Evolutionary conservation across 2,329 filamentous ascomycete species (phyloP), one percentile per base, ranked within the genome.

Genomic region (Sporothrix schenckii): DNA sequence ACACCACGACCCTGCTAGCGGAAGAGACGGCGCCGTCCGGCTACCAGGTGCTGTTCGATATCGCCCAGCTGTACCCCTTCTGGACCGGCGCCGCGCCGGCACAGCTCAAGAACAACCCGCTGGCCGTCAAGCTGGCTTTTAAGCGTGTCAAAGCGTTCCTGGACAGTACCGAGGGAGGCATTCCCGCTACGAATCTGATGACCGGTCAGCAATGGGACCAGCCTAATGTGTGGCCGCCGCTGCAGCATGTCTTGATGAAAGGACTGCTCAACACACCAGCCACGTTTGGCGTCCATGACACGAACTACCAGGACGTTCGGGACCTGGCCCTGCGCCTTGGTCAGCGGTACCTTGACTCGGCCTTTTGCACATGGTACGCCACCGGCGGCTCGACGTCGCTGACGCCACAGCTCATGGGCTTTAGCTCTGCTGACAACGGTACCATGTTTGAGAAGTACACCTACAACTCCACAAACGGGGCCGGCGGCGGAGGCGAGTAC

Each of bases 371-470:
- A 0, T 91, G 89, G 89, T 87, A 85, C 71, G 86, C 87, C 6
- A 91, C 89, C 0, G 89, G 89, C 27, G 89, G 89, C 3, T 83
- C 84, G 2, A 90, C 88, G 0, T 80, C 81, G 13, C 78, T 81
- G 72, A 83, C 81, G 54, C 85, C 84, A 41, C 84, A 82, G 76
- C 80, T 89, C 69, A 77, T 78, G 19, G 85, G 85, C 0, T 77
- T 86, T 0, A 75, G 78, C 0, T 75, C 80, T 1, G 74, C 80
- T 7, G 79, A 82, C 24, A 78, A 79, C 9, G 89, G 89, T 27
- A 87, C 86, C 76, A 91, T 91, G 82, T 91, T 91, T 76, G 89
- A 91, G 77, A 91, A 91, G 81, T 91, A 91, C 76, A 82, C 81
- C 14, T 87, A 89, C 74, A 85, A 85, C 70, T 79, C 85, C 9